Conservation (phyloP, 352 stramenopile species). For the Pythium guiyangense region DNA sequence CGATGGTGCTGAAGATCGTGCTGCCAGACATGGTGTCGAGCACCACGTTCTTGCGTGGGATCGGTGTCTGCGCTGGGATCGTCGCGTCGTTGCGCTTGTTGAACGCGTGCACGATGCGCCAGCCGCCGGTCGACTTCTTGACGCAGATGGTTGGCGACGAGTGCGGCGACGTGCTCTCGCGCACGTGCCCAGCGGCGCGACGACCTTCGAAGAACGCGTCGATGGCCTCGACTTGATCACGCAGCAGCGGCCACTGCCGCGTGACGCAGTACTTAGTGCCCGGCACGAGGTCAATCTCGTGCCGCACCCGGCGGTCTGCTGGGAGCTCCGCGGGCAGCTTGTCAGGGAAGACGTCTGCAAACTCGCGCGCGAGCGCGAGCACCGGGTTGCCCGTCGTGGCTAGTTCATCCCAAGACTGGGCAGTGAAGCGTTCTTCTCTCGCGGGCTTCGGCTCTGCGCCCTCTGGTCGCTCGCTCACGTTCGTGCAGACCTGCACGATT, state of each 20-base stretch:
- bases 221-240: slow-evolving; percentile 18
- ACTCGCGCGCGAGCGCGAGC: neutral
- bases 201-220: slow-evolving; percentile 16
- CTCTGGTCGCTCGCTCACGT: too few relatives aligned
- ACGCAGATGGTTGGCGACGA: slow-evolving; percentile 21
- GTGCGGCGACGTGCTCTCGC: slow-evolving; percentile 16
- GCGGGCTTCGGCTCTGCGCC: too few relatives aligned
- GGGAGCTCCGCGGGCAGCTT: slow-evolving; percentile 11
- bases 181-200: slow-evolving; percentile 12
- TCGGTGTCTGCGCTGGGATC: slow-evolving; percentile 24
- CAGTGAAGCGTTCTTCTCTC: too few relatives aligned
- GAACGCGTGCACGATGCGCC: slow-evolving; percentile 28
- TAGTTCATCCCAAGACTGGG: too few relatives aligned
- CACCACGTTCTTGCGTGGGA: slow-evolving; percentile 22
- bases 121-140: slow-evolving; percentile 17
- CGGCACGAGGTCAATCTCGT: slow-evolving; percentile 24
- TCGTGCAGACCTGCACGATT: too few relatives aligned
- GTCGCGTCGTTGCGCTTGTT: slow-evolving; percentile 30
- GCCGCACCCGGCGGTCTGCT: slow-evolving; percentile 10
- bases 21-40: slow-evolving; percentile 20
- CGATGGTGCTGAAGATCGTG: slow-evolving; percentile 23
- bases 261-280: slow-evolving; percentile 26
- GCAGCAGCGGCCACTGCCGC: slow-evolving; percentile 22
- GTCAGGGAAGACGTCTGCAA: slow-evolving; percentile 8
- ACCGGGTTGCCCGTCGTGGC: slow-evolving; percentile 9